phyloP scores from a whole-genome alignment of 768 basidiomycete genomes.

The Phylloporus sp. region DNA sequence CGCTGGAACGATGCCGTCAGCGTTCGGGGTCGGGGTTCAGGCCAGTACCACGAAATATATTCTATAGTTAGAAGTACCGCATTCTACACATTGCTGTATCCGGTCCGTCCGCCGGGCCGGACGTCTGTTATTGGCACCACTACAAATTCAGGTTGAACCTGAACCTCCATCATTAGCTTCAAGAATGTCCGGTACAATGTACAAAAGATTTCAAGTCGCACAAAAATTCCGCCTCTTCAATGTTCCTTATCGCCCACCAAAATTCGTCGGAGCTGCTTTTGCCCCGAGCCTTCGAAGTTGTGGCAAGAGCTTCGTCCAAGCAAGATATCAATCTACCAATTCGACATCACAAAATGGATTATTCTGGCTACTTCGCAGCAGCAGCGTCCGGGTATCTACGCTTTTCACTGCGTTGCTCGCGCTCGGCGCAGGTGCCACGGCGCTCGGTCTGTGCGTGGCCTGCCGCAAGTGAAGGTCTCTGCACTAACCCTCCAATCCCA shows the following conservation, averaged over 20 bases:
- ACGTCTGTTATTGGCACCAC: too few relatives aligned
- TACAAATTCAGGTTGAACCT: too few relatives aligned
- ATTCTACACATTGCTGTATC: too few relatives aligned
- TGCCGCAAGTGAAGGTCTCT: neutral
- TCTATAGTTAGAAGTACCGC: too few relatives aligned
- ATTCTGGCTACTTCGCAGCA: conserved; percentile 11
- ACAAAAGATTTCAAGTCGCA: conserved; percentile 2
- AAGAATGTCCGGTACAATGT: conserved; percentile 5
- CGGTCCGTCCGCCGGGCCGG: conserved; percentile 2
- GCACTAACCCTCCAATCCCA: neutral
- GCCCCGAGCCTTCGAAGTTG: neutral
- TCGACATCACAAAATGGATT: conserved; percentile 2
- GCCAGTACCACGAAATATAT: too few relatives aligned
- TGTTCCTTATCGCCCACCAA: neutral
- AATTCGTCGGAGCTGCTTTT: neutral
- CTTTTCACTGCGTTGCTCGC: conserved; percentile 36
- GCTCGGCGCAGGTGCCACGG: conserved; percentile 38
- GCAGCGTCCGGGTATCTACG: conserved; percentile 33
- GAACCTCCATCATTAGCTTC: neutral
- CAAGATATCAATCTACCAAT: conserved; percentile 10
- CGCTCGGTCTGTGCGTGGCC: conserved; percentile 39
- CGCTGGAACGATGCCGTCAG: too few relatives aligned
- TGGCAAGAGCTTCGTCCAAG: neutral
- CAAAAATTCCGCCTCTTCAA: neutral
- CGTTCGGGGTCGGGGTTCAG: too few relatives aligned